phyloP scores from a whole-genome alignment of 495 filamentous ascomycete species.

The Daldinia decipiens region DNA sequence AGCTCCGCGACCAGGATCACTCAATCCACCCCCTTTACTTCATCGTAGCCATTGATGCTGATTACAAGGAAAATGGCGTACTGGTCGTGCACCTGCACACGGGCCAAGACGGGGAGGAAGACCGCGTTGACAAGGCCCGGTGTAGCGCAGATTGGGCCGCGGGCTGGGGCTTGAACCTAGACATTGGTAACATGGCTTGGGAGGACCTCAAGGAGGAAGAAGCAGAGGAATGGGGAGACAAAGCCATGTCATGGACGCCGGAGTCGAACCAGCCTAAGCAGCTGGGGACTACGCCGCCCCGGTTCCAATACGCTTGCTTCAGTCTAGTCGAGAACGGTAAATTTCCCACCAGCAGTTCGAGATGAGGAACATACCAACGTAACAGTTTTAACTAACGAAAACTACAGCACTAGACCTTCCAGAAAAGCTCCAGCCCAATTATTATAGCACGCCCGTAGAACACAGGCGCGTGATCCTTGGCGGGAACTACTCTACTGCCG shows the following conservation, averaged over 20 bases:
- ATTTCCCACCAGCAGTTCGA: not conserved
- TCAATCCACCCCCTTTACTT: slow-evolving; percentile 7
- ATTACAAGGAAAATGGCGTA: not conserved
- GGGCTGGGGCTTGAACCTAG: slow-evolving; percentile 6
- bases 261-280: not conserved
- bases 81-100: slow-evolving; percentile 2
- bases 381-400: not conserved
- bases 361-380: too few relatives aligned
- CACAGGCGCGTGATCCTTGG: not conserved
- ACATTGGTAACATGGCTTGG: slow-evolving; percentile 2
- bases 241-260: not conserved
- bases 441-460: not conserved
- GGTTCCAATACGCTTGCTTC: not conserved
- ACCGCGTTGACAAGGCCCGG: slow-evolving; percentile 12
- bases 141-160: not conserved
- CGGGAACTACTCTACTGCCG: not conserved
- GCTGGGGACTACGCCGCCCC: not conserved
- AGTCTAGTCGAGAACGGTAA: not conserved
- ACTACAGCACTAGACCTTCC: not conserved
- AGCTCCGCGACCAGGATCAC: slow-evolving; percentile 3
- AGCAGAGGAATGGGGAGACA: not conserved
- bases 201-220: slow-evolving; percentile 11
- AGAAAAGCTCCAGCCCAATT: not conserved
- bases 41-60: slow-evolving; percentile 2
- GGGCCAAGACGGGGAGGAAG: not conserved